phyloP scores from a whole-genome alignment of 306 rosid genomes.

The Crotalaria pallida region DNA sequence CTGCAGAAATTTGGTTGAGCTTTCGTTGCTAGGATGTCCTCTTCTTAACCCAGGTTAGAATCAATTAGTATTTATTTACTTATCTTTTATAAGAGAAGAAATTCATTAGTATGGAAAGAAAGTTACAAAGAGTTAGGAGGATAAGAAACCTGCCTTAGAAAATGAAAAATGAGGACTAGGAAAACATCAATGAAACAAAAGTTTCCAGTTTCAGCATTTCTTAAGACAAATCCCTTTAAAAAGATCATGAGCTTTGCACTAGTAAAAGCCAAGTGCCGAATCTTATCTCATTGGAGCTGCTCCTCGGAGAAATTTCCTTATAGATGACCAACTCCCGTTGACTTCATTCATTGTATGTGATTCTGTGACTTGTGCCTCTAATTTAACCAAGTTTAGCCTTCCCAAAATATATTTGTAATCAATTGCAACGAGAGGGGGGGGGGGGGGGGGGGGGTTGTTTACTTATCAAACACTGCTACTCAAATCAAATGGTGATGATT shows the following conservation, averaged over 20 bases:
- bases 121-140: not conserved
- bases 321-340: constrained; percentile 7
- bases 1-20: constrained; percentile 58
- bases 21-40: constrained; percentile 67
- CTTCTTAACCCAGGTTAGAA: constrained; percentile 65
- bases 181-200: not conserved
- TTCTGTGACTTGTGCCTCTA: constrained; percentile 16
- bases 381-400: constrained; percentile 9
- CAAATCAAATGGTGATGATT: not conserved
- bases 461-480: not conserved
- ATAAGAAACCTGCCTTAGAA: not conserved
- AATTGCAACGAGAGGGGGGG: not conserved
- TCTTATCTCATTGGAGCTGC: not conserved
- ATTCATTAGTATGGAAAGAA: not conserved
- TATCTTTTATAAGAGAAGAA: not conserved
- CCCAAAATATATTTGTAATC: not conserved
- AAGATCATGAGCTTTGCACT: not conserved
- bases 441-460: not conserved
- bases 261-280: not conserved
- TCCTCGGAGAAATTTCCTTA: not conserved
- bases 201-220: no score
- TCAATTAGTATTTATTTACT: not conserved
- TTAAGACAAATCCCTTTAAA: not conserved
- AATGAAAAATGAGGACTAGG: not conserved
- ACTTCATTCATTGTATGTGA: constrained; percentile 4